Base-by-base conservation (phyloP, 768 basidiomycete species). In the Chalciporus piperatus region DNA sequence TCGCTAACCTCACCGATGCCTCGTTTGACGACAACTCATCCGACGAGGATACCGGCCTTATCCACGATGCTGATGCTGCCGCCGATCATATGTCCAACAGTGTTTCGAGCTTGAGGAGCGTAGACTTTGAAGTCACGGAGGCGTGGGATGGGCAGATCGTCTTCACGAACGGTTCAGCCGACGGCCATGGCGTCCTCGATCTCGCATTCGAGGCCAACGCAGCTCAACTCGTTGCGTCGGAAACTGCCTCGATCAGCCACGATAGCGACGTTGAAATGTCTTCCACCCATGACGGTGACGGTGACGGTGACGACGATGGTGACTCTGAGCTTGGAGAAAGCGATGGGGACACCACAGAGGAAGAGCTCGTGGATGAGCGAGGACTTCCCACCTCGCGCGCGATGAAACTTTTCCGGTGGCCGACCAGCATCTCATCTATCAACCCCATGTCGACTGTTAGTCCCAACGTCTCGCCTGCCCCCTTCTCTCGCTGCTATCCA, bases 301-400 rank as follows among this genome's bases (percentile, higher is more conserved):
- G 60, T 19, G 60, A 65, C 43, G 66, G 54, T 47, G 70, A 69
- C 37, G 74, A 75, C 38, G 77, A 78, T 32, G 76, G 66, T 6
- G 74, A 76, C 23, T 72, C 80, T 48, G 74, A 74, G 50, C 70
- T 80, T 51, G 78, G 73, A 41, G 80, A 76, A 35, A 79, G 73
- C 50, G 84, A 82, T 6, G 87, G 88, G 1, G 86, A 90, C 56
- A 89, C 89, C 4, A 91, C 90, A 2, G 89, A 91, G 62, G 87
- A 89, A 55, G 89, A 92, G 54, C 82, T 91, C 45, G 83, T 91
- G n/a, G 87, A 85, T 48, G 78, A 82, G 9, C 79, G 83, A 53
- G 82, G 85, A 49, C 72, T 89, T 6, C 86, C 84, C 23, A 91
- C 88, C 50, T 81, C 81, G n/a, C 82, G 81, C 49, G 86, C 87